A percentile compares a stretch with the other conserved stretches of the same genome.
Evolutionary conservation across 768 basidiomycete genomes (phyloP).

Genomic region (Russula vinacea): DNA sequence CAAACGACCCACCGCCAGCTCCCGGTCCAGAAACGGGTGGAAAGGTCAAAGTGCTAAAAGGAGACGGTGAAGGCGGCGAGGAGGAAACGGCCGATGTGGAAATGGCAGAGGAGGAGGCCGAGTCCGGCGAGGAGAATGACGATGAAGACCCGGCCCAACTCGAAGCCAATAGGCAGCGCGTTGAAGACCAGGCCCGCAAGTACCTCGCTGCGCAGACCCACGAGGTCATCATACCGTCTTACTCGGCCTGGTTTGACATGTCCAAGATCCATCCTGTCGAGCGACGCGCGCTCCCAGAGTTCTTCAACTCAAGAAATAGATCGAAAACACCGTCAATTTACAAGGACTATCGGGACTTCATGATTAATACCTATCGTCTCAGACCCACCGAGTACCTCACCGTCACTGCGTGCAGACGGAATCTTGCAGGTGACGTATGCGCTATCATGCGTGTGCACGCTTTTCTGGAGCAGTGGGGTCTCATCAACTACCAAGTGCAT

Average conservation of each 20-base stretch:
- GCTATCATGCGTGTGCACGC: conserved; percentile 99
- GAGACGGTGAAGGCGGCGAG: conserved; percentile 51
- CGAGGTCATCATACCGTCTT: conserved; percentile 94
- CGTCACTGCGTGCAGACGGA: conserved; percentile 93
- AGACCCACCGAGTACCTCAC: conserved; percentile 95
- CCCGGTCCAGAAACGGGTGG: conserved; percentile 36
- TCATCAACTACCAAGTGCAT: conserved; percentile 95
- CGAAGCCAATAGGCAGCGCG: conserved; percentile 72
- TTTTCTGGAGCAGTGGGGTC: conserved; percentile 97
- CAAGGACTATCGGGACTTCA: conserved; percentile 99
- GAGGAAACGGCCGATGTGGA: conserved; percentile 73
- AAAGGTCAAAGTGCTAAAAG: conserved; percentile 41
- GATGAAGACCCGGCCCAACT: conserved; percentile 83
- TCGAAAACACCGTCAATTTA: conserved; percentile 96
- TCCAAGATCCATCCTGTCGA: conserved; percentile 90
- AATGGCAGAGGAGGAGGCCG: conserved; percentile 78
- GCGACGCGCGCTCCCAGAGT: conserved; percentile 89
- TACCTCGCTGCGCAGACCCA: conserved; percentile 98
- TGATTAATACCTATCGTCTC: conserved; percentile 97
- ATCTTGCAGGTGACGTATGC: conserved; percentile 96
- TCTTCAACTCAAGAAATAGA: conserved; percentile 93
- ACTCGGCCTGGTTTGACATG: conserved; percentile 98
- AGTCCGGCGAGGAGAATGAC: conserved; percentile 77
- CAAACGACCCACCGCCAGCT: conserved; percentile 37
- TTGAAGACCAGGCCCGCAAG: conserved; percentile 85